A percentile compares a stretch with the other conserved stretches of the same genome.
These are phyloP conservation scores for Dactylellina drechsleri DNA, from an alignment of 2,329 filamentous ascomycete species.

Conservation along the genomic window DNA sequence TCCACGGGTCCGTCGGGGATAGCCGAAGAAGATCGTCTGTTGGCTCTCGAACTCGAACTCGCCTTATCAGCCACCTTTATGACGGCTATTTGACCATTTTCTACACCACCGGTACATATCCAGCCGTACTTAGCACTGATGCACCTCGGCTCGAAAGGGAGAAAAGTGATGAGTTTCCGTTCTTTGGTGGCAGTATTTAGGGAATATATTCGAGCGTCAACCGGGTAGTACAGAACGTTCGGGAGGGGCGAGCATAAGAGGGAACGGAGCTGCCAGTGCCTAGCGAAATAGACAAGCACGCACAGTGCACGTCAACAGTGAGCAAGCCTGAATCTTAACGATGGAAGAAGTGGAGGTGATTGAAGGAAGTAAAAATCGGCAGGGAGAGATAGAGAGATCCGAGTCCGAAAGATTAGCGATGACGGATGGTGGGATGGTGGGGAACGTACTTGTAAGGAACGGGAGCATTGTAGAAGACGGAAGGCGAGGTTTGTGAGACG, in stretches of 20 bases:
- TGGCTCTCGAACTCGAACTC: neutral
- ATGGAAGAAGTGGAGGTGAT: no score
- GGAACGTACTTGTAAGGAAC: constrained; percentile 51
- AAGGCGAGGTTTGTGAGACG: constrained; percentile 44
- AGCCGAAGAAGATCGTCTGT: constrained; percentile 27
- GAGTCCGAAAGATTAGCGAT: no score
- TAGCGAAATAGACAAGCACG: constrained; percentile 60
- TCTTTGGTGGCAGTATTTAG: constrained; percentile 76
- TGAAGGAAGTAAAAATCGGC: constrained; percentile 1
- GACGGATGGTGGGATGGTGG: neutral
- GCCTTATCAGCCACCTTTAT: constrained; percentile 68
- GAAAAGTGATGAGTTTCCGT: constrained; percentile 76
- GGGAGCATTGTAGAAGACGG: constrained; percentile 52
- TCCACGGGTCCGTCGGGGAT: constrained; percentile 61
- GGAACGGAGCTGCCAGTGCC: constrained; percentile 89
- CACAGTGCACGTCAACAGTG: no score
- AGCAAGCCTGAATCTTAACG: no score
- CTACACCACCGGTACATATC: constrained; percentile 86
- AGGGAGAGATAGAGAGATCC: neutral
- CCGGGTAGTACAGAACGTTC: constrained; percentile 85
- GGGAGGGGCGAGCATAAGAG: constrained; percentile 83
- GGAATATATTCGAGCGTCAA: constrained; percentile 76
- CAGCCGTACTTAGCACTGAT: constrained; percentile 86
- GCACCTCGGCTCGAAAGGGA: constrained; percentile 81
- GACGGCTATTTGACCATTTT: constrained; percentile 85